Percentiles rank a stretch among this genome's conserved stretches.
Conservation (phyloP, 495 filamentous ascomycete species). For the Bacidia rubella region DNA sequence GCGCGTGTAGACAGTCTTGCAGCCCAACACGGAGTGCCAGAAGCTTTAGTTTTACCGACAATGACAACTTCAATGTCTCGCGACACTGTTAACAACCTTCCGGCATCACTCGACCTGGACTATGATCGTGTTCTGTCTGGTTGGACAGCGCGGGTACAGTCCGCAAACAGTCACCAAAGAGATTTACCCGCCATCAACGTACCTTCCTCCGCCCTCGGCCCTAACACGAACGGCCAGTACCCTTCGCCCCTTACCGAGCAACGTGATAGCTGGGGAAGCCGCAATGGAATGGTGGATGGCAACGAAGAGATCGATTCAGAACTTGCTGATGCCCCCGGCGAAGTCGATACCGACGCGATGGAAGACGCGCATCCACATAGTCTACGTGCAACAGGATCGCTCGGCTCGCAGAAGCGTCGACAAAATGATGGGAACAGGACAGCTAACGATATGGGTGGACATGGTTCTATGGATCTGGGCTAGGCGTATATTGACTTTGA, state of each 20-base stretch:
- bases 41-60: slow-evolving; percentile 54
- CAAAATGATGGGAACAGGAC: not conserved
- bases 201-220: not conserved
- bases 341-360: not conserved
- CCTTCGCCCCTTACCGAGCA: slow-evolving; percentile 6
- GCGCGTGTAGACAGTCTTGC: slow-evolving; percentile 54
- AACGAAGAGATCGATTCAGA: slow-evolving; percentile 9
- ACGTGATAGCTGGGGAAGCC: slow-evolving; percentile 12
- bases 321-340: not conserved
- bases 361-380: not conserved
- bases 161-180: slow-evolving; percentile 16
- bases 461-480: not conserved
- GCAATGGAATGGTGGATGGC: slow-evolving; percentile 13
- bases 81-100: slow-evolving; percentile 24
- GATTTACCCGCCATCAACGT: slow-evolving; percentile 5
- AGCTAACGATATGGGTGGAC: not conserved
- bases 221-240: slow-evolving; percentile 1
- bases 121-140: slow-evolving; percentile 43
- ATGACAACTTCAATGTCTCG: slow-evolving; percentile 45
- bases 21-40: slow-evolving; percentile 53
- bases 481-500: not conserved
- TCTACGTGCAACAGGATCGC: not conserved
- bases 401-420: not conserved
- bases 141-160: slow-evolving; percentile 39
- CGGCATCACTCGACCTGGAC: slow-evolving; percentile 33